Evolutionary conservation across 208 protist genomes (phyloP), one percentile per base, ranked within the genome.

Genomic region (Leishmania tropica): DNA sequence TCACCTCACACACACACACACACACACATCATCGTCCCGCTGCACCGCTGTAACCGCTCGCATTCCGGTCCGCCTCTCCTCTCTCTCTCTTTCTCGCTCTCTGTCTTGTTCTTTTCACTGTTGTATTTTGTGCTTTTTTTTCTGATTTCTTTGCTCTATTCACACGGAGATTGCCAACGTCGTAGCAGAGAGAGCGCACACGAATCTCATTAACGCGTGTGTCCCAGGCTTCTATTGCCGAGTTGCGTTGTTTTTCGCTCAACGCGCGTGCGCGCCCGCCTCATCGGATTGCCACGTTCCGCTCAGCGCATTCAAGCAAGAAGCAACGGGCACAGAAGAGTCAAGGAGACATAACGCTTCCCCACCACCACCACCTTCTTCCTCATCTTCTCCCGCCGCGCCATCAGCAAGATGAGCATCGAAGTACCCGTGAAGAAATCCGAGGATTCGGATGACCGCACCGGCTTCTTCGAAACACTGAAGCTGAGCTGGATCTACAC

Each of bases 401-500:
- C 40, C 31, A 72, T 72, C 67, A 53, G 35, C 35, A 40, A 31
- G 2, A 65, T 67, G 48, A 31, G 37, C 35, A 17, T 65, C 51
- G 74, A 17, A 56, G 8, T 62, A 6, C 19, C 54, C 2, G 60
- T 54, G 51, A 82, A 80, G 8, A 51, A 68, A 11, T 42, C n/a
- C 15, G 40, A 67, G 40, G 47, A 77, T 8, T 58, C 37, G 3
- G 42, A 13, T 21, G 60, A 28, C 42, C 7, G n/a, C 60, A 24
- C 45, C 45, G 75, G 75, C 31, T 47, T 88, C 53, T 51, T 74
- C 19, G 80, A 81, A 35, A 64, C 76, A 19, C 54, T 94, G 28
- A 74, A 76, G 40, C 78, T 96, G 28, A 85, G 85, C 81, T 65
- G 79, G 56, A 47, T 31, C 17, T 96, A 96, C 86, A 94, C 89